A percentile compares a stretch with the other conserved stretches of the same genome.
Evolutionary conservation across 768 basidiomycete species (phyloP).

Genomic region (Cubamyces lactineus): DNA sequence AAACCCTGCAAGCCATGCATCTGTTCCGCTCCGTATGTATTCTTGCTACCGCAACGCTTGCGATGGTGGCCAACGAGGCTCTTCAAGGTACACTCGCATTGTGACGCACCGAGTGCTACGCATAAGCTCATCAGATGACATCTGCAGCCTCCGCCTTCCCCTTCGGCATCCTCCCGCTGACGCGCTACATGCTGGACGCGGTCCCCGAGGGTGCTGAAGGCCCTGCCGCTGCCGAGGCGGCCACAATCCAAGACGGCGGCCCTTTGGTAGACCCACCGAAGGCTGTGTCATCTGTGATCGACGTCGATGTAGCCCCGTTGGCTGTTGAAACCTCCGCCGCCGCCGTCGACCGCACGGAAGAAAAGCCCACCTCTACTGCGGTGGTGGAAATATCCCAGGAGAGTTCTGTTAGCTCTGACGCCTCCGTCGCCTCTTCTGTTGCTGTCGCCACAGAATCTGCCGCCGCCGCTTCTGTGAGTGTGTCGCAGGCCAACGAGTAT

Average conservation of each 20-base stretch:
- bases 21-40: slow-evolving; percentile 28
- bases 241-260: neutral
- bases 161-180: slow-evolving; percentile 15
- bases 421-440: neutral
- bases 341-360: neutral
- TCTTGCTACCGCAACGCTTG: slow-evolving; percentile 23
- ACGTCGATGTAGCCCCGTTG: neutral
- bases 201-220: slow-evolving; percentile 14
- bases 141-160: slow-evolving; percentile 10
- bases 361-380: neutral
- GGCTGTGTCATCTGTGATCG: neutral
- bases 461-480: neutral
- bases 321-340: neutral
- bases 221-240: neutral
- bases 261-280: neutral
- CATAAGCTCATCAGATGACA: neutral
- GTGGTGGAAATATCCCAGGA: neutral
- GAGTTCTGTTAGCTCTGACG: neutral
- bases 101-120: neutral
- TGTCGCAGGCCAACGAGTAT: neutral
- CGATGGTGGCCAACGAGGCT: slow-evolving; percentile 3
- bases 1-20: slow-evolving; percentile 12
- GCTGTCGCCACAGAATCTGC: neutral
- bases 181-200: slow-evolving; percentile 22
- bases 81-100: slow-evolving; percentile 5